Evolutionary conservation across 345 rosid species (phyloP), one percentile per base, ranked within the genome.

Genomic region (Limnanthes douglasii): DNA sequence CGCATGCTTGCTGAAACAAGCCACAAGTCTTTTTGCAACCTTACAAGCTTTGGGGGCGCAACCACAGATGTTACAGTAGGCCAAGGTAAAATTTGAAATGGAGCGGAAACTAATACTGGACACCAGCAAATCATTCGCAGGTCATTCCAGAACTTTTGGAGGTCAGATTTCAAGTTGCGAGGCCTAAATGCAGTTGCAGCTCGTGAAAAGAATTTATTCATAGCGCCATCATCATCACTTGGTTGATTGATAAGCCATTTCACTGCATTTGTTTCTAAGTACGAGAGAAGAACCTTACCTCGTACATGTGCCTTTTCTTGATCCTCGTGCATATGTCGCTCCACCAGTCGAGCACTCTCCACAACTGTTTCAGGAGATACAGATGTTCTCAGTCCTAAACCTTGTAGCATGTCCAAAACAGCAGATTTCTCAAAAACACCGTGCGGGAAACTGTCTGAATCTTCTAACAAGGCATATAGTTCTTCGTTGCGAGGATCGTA

Each of bases 21-120:
- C 97, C 97, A 86, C 46, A 81, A 28, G 53, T 86, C 97, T 48
- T 73, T 41, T 54, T 66, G 66, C 24, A 78, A 54, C 35, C 97
- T 72, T 38, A 81, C 97, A 66, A 75, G 78, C 78, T 75, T 81
- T 8, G 97, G 97, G 18, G 97, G 97, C 57, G 97, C 97, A 60
- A 81, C 78, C 29, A 52, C 57, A 47, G 97, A 72, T 39, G 84
- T 66, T 39, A 70, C 94, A 41, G 59, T 59, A 38, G 94, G 94
- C 97, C 97, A 86, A 30, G 97, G 97, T 50, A 86, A 59, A 60
- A 53, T 44, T 41, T 72, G 53, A 65, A 72, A 81, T 49, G 97
- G 97, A 43, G 94, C 67, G 56, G 71, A 61, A 50, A 68, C 81
- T 66, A 81, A 56, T 36, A 86, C 97, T 8, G 97, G 97, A 57